phyloP scores from a whole-genome alignment of 2,329 filamentous ascomycete species.

The Fusarium luffae region DNA sequence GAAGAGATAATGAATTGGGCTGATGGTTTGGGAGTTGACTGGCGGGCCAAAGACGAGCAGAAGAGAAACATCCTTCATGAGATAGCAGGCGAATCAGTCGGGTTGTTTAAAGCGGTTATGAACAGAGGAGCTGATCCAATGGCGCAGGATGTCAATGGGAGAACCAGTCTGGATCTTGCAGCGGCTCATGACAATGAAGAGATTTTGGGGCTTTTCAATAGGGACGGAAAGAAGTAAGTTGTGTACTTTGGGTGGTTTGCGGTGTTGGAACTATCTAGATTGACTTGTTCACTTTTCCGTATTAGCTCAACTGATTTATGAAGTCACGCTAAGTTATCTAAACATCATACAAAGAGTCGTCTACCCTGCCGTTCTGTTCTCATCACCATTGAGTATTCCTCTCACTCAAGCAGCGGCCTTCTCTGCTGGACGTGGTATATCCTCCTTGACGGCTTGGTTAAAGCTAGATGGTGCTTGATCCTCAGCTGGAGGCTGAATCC shows the following conservation, averaged over 20 bases:
- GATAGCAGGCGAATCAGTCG: background rate
- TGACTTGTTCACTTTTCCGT: background rate
- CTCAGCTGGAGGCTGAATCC: conserved; percentile 16
- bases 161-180: conserved; percentile 24
- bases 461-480: conserved; percentile 14
- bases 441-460: background rate
- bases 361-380: background rate
- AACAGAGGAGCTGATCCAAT: conserved; percentile 20
- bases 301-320: background rate
- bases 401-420: background rate
- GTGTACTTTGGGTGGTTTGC: background rate
- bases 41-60: conserved; percentile 23
- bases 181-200: background rate
- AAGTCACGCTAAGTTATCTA: background rate
- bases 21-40: conserved; percentile 26
- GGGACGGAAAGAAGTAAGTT: background rate
- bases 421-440: background rate
- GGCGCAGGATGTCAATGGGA: conserved; percentile 28
- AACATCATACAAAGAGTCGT: background rate
- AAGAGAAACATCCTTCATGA: conserved; percentile 25
- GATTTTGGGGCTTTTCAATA: conserved; percentile 26
- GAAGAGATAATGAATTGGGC: conserved; percentile 1
- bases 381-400: background rate
- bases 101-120: conserved; percentile 15
- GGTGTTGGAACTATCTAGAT: background rate